Conservation (phyloP, 1,284 basidiomycete genomes). For the Tausonia pullulans region DNA sequence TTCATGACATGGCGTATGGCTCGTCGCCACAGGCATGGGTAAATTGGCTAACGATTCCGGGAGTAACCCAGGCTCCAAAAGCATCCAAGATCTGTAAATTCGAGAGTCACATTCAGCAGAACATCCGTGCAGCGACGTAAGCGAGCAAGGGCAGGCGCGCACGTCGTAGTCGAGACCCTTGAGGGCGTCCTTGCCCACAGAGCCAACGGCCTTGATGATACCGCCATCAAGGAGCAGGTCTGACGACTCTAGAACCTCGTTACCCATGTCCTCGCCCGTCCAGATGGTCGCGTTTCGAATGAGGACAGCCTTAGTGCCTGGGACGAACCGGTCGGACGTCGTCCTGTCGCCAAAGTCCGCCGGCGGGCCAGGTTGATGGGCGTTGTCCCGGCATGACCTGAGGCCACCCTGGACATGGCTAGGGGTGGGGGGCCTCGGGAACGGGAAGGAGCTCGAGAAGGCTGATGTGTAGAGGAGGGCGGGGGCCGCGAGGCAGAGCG, state of each 20-base stretch:
- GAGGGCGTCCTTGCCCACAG: constrained; percentile 17
- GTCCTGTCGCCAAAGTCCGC: constrained; percentile 45
- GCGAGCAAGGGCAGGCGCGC: not conserved
- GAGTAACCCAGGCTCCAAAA: constrained; percentile 39
- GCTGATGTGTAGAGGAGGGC: not conserved
- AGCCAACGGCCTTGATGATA: constrained; percentile 35
- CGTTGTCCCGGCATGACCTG: not conserved
- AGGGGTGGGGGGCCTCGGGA: not conserved
- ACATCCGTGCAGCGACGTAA: not conserved
- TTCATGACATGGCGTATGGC: too few relatives aligned
- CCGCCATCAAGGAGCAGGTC: constrained; percentile 38
- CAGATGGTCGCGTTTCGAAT: constrained; percentile 70
- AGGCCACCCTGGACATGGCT: not conserved
- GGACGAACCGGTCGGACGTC: constrained; percentile 57
- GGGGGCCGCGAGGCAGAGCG: not conserved
- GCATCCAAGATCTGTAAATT: constrained; percentile 25
- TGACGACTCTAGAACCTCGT: constrained; percentile 47
- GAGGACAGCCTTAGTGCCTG: constrained; percentile 51
- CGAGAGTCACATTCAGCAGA: not conserved
- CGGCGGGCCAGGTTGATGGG: not conserved
- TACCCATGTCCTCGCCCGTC: constrained; percentile 48
- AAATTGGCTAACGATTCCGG: constrained; percentile 26
- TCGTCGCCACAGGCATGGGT: too few relatives aligned
- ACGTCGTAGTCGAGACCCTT: constrained; percentile 19
- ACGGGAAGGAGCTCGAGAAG: not conserved